Percentiles rank a stretch among this genome's conserved stretches.
These are phyloP conservation scores for Nothophoma quercina DNA, from an alignment of 2,329 filamentous ascomycete species.

Conservation along the genomic window DNA sequence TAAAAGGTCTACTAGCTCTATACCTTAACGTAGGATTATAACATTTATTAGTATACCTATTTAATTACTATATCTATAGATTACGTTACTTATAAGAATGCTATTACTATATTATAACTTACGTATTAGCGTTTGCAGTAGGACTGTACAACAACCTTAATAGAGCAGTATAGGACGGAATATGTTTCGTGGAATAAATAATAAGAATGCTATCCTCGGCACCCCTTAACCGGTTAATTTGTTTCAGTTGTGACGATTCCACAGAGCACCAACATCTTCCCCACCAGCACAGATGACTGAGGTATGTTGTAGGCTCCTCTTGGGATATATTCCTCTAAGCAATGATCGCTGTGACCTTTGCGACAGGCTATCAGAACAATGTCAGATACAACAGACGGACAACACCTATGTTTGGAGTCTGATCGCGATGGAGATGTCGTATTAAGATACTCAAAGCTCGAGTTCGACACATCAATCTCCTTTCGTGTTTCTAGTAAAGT, in stretches of 20 bases:
- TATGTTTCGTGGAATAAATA: neutral
- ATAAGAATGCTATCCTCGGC: neutral
- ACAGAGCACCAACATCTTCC: neutral
- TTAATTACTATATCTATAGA: too few species aligned
- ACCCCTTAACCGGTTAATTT: neutral
- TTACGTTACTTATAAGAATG: too few species aligned
- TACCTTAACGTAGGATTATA: too few species aligned
- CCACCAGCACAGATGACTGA: neutral
- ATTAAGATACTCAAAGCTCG: neutral
- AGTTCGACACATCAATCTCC: neutral
- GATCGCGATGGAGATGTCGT: neutral
- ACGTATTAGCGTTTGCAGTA: too few species aligned
- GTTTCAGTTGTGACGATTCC: neutral
- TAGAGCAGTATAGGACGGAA: too few species aligned
- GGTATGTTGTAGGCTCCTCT: neutral
- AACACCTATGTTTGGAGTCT: neutral
- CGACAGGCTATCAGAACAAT: neutral
- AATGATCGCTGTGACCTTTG: neutral
- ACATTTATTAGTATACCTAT: too few species aligned
- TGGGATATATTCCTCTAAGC: neutral
- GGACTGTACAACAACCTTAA: too few species aligned
- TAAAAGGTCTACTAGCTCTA: too few species aligned
- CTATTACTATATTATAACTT: too few species aligned
- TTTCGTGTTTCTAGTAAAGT: conserved; percentile 17
- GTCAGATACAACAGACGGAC: neutral